Evolutionary conservation across 1,139 yeast genomes (phyloP).

Genomic region (Protomyces inundatus): DNA sequence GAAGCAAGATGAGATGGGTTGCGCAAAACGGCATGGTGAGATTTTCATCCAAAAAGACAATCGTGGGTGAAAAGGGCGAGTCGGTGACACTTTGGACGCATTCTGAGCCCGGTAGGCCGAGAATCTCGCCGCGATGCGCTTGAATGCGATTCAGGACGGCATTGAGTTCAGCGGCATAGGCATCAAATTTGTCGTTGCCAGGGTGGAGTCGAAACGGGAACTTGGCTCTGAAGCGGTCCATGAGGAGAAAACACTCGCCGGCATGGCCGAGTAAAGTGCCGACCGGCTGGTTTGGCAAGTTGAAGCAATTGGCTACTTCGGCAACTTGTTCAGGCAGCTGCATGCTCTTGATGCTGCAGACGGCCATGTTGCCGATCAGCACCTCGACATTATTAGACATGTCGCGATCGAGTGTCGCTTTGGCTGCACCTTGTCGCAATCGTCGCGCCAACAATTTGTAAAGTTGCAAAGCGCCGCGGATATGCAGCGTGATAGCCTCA

Average conservation of each 20-base stretch:
- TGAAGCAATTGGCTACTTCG: neutral
- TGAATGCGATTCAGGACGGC: neutral
- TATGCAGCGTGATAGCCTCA: neutral
- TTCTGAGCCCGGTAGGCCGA: neutral
- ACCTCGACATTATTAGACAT: neutral
- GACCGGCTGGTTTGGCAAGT: neutral
- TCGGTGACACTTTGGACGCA: neutral
- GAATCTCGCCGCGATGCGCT: neutral
- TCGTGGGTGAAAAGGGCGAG: neutral
- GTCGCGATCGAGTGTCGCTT: neutral
- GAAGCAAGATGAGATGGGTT: neutral
- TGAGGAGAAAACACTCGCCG: neutral
- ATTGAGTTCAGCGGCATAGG: neutral
- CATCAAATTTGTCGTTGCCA: neutral
- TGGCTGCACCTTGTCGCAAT: neutral
- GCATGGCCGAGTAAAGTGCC: neutral
- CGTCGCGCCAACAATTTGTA: neutral
- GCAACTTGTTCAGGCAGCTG: neutral
- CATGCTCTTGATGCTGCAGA: neutral
- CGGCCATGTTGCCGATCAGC: neutral
- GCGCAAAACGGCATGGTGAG: neutral
- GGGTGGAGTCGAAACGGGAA: neutral
- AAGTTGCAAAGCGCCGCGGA: neutral
- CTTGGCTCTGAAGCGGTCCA: neutral
- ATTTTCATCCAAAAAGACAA: neutral